Base-by-base conservation (phyloP, 495 filamentous ascomycete species). In the Aspergillus taichungensis region DNA sequence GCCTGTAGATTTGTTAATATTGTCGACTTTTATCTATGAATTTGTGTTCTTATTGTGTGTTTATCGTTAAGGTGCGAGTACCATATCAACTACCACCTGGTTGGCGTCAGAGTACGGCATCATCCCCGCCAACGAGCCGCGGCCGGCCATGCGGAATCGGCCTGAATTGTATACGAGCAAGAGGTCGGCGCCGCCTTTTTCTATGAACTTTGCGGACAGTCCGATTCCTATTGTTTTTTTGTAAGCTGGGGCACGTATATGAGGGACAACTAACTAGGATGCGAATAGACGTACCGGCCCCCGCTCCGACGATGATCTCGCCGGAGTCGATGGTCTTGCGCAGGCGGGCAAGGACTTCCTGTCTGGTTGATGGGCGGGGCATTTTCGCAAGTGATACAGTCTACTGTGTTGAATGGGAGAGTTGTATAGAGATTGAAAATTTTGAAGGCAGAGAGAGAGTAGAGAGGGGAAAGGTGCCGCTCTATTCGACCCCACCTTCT, bases 61-160 rank as follows among this genome's bases (percentile, higher is more conserved):
- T 24, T 24, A 24, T 24, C 4, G 18, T 24, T 24, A 29, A 37
- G 30, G 13, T 24, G 29, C 32, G 46, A 47, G n/a, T 50, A 77
- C 77, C 82, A 85, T 85, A 12, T 82, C 77, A 1, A 84, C 57
- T 0, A 85, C 81, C 11, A 84, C 76, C 14, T 76, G 73, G 58
- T 85, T 85, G 4, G 82, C 82, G 55, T 87, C 79, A 6, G 79
- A 77, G 62, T 84, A 87, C 1, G 82, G 82, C 74, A 87, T 79
- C 40, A 87, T 58, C 0, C 82, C 83, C 0, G 82, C 81, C n/a
- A 85, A 64, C 6, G 80, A 84, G 1, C 82, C 82, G 13, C 76
- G 65, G 1, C 82, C 82, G 3, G 82, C 82, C 83, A 87, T 85
- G 30, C 81, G 80, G 63, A 82, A 87, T 18, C 82, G 75, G 2